Evolutionary conservation across 345 rosid species (phyloP).

Genomic region (Corchorus olitorius): DNA sequence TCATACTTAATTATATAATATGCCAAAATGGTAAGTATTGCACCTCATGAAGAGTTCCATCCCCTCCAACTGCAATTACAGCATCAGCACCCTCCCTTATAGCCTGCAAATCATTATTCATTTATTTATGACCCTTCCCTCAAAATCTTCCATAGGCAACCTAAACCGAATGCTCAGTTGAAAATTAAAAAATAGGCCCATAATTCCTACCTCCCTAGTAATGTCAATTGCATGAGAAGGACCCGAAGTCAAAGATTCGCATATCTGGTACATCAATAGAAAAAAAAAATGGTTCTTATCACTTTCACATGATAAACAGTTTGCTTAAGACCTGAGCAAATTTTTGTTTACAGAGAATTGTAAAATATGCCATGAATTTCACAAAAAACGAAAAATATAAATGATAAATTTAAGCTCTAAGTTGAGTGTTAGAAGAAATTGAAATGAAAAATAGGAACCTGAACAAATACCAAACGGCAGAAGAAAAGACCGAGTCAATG

Average conservation of each 20-base stretch:
- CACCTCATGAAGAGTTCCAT: constrained; percentile 98
- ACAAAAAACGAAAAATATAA: neutral
- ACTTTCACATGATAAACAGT: neutral
- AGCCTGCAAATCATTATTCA: constrained; percentile 50
- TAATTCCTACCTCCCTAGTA: constrained; percentile 76
- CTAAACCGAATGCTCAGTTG: constrained; percentile 17
- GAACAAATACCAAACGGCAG: neutral
- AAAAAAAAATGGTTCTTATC: neutral
- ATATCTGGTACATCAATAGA: constrained; percentile 50
- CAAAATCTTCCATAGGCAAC: constrained; percentile 9
- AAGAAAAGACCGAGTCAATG: neutral
- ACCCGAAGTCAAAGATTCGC: constrained; percentile 84
- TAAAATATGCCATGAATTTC: neutral
- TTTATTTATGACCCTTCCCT: neutral
- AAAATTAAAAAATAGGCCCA: constrained; percentile 5
- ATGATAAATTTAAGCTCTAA: neutral
- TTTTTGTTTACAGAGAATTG: neutral
- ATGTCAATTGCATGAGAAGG: constrained; percentile 93
- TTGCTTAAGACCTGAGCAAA: neutral
- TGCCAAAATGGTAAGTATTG: constrained; percentile 9
- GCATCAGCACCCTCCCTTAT: constrained; percentile 93
- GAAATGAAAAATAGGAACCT: neutral
- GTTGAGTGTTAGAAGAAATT: neutral
- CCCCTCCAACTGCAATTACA: constrained; percentile 99
- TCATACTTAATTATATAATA: constrained; percentile 1